These are phyloP conservation scores for Panellus pusillus DNA, from an alignment of 768 basidiomycete species.

Conservation along the genomic window DNA sequence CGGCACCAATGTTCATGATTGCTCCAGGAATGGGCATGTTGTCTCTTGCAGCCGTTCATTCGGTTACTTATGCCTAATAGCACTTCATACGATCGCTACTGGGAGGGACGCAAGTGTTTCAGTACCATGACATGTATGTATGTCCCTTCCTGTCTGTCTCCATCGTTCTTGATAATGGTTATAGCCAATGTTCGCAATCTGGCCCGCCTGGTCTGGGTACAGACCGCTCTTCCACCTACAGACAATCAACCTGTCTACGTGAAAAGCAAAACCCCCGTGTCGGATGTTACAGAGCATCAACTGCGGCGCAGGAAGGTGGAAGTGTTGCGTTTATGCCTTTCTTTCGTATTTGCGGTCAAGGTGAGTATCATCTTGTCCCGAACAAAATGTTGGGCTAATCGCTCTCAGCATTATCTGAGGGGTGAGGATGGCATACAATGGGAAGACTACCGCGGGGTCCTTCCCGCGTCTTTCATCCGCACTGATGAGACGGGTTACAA, in stretches of 20 bases:
- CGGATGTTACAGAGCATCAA: slow-evolving; percentile 48
- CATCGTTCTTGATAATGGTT: too few species aligned
- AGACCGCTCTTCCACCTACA: slow-evolving; percentile 63
- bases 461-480: slow-evolving; percentile 61
- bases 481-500: slow-evolving; percentile 45
- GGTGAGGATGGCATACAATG: slow-evolving; percentile 77
- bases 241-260: slow-evolving; percentile 41
- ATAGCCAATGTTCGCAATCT: slow-evolving; percentile 70
- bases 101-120: slow-evolving; percentile 88
- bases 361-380: slow-evolving; percentile 14
- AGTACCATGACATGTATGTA: slow-evolving; percentile 50
- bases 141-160: too few species aligned
- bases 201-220: slow-evolving; percentile 76
- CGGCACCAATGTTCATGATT: neutral
- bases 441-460: slow-evolving; percentile 63
- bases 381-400: slow-evolving; percentile 3
- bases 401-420: slow-evolving; percentile 68
- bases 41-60: neutral
- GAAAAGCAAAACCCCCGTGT: slow-evolving; percentile 54
- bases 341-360: slow-evolving; percentile 74
- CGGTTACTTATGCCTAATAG: slow-evolving; percentile 33
- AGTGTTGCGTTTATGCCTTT: slow-evolving; percentile 62
- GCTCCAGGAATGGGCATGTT: slow-evolving; percentile 62
- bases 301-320: slow-evolving; percentile 69
- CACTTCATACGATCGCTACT: slow-evolving; percentile 85